Base-by-base conservation (phyloP, 2,329 filamentous ascomycete species). In the Fusarium sp. region DNA sequence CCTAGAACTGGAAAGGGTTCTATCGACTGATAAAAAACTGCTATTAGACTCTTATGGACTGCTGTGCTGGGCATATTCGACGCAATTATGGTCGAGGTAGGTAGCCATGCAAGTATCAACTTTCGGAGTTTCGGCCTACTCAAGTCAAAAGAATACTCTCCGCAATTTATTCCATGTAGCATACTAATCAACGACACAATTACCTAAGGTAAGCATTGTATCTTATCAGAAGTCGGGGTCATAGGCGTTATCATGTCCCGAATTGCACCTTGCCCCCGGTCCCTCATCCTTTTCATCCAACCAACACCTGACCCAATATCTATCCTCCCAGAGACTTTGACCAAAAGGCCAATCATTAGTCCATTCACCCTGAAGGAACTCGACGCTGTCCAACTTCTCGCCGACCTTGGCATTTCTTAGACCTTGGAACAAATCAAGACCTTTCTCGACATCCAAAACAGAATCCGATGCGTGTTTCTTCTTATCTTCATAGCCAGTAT, bases 401-500 rank as follows among this genome's bases (percentile, higher is more conserved):
- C 65, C 39, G 6, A 11, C 9, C 13, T 66, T 60, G 9, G n/a
- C 47, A 3, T 47, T 26, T 1, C 14, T 42, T 3, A 68, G 22
- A 36, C 26, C 22, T 10, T 28, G 28, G 7, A 68, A 60, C 12
- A 68, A 38, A 3, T 52, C n/a, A 2, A 66, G 28, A 7, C 26
- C 36, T 7, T 41, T 28, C 13, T 38, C 22, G 9, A 17, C 6
- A 10, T 39, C 38, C 6, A 66, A 9, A 11, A 10, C 4, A 2
- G 28, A 30, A 2, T 30, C 32, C 2, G 15, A 8, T 9, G 14
- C 5, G 8, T 22, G 7, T 1, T 34, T 34, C 32, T 41, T 26
- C 3, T 38, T 8, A 1, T 6, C 2, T 2, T 4, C 4, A 6
- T 1, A 5, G 5, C 38, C 10, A 6, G 36, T 61, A 15, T 8